These are phyloP conservation scores for Verticillium zaregamsianum DNA, from an alignment of 2,329 filamentous ascomycete genomes.

Conservation along the genomic window DNA sequence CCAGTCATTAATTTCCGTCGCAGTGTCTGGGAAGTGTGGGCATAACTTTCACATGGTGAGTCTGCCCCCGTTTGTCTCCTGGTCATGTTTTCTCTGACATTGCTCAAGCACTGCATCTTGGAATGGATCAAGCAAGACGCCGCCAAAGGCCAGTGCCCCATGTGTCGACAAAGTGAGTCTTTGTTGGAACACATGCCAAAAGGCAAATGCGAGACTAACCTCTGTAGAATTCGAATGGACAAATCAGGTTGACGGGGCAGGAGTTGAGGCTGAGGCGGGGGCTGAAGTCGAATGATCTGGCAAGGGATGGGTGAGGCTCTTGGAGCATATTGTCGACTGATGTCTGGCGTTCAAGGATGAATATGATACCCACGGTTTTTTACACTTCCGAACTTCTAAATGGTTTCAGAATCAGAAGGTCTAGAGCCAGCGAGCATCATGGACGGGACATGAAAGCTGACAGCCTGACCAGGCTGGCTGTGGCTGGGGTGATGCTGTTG, in stretches of 20 bases:
- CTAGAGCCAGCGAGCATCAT: neutral
- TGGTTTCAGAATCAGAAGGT: no score
- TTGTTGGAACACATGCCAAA: neutral
- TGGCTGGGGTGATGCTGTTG: neutral
- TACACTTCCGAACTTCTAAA: neutral
- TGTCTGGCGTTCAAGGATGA: neutral
- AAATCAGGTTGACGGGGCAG: slow-evolving; percentile 28
- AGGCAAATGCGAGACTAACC: neutral
- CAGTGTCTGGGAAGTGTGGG: slow-evolving; percentile 95
- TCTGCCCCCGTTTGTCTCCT: neutral
- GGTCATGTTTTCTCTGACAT: neutral
- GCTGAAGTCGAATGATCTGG: slow-evolving; percentile 1
- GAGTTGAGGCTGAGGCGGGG: slow-evolving; percentile 13
- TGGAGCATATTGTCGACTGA: neutral
- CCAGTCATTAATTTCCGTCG: neutral
- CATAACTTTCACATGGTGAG: slow-evolving; percentile 96
- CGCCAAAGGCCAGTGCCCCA: slow-evolving; percentile 89
- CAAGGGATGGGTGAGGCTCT: neutral
- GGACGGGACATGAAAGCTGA: neutral
- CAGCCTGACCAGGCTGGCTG: neutral
- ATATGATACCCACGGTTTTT: slow-evolving; percentile 5
- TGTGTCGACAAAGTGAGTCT: slow-evolving; percentile 85
- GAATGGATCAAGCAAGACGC: slow-evolving; percentile 96
- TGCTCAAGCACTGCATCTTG: slow-evolving; percentile 78
- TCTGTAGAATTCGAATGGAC: slow-evolving; percentile 35